Evolutionary conservation across 2,329 filamentous ascomycete species (phyloP).

Genomic region (Ophiostoma australiae): DNA sequence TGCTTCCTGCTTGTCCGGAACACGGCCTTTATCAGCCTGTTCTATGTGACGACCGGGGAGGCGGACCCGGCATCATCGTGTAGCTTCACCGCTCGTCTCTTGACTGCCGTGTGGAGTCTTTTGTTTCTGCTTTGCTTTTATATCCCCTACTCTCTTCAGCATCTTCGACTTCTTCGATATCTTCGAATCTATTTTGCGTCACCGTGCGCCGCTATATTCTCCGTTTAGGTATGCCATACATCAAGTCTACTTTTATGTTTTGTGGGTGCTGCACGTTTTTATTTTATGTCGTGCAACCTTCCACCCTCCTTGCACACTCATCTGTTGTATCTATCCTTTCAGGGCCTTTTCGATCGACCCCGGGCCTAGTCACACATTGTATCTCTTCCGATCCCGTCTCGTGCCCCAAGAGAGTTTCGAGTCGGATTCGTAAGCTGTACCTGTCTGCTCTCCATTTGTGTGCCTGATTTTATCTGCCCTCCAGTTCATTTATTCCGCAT

Average conservation of each 20-base stretch:
- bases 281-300: not conserved
- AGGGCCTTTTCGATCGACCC: not conserved
- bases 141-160: not conserved
- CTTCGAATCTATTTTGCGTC: not conserved
- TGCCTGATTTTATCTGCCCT: not conserved
- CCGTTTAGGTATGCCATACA: not conserved
- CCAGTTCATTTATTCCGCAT: not conserved
- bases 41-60: constrained; percentile 39
- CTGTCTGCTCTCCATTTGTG: not conserved
- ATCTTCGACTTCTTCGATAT: not conserved
- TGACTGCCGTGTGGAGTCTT: constrained; percentile 15
- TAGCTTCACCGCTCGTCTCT: constrained; percentile 32
- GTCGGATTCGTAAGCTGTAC: constrained; percentile 14
- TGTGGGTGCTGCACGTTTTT: constrained; percentile 14
- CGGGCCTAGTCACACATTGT: constrained; percentile 21
- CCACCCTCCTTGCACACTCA: not conserved
- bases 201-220: constrained; percentile 1
- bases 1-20: constrained; percentile 20
- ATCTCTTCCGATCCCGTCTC: constrained; percentile 21
- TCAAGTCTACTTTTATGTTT: constrained; percentile 2
- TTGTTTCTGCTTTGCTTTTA: not conserved
- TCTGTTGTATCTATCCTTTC: not conserved
- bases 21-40: constrained; percentile 28
- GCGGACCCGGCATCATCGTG: constrained; percentile 31
- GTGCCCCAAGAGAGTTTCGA: constrained; percentile 20